Evolutionary conservation across 345 rosid genomes (phyloP).

Genomic region (Eutrema heterophyllum): DNA sequence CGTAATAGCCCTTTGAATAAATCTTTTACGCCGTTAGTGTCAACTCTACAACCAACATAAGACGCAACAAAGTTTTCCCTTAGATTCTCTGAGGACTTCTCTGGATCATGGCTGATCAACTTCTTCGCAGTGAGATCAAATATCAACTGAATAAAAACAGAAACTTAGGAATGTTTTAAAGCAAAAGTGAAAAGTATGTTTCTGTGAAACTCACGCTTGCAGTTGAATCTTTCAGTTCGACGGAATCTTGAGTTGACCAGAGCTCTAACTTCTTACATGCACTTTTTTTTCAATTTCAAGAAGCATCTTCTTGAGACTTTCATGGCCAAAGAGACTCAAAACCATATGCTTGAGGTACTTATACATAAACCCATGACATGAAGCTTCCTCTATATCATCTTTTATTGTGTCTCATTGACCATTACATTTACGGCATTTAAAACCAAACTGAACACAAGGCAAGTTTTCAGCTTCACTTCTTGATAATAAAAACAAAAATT

Average conservation of each 20-base stretch:
- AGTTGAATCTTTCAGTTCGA: constrained; percentile 75
- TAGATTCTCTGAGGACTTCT: constrained; percentile 21
- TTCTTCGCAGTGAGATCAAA: constrained; percentile 23
- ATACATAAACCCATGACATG: constrained; percentile 71
- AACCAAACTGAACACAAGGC: constrained; percentile 38
- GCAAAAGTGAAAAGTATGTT: not conserved
- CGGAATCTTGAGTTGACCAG: constrained; percentile 52
- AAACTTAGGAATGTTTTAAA: not conserved
- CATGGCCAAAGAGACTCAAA: constrained; percentile 75
- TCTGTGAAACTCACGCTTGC: constrained; percentile 54
- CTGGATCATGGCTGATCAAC: constrained; percentile 23
- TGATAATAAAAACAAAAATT: not conserved
- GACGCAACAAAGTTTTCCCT: constrained; percentile 23
- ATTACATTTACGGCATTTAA: constrained; percentile 30
- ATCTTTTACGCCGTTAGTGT: no score
- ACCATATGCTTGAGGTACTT: constrained; percentile 86
- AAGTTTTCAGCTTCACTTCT: constrained; percentile 43
- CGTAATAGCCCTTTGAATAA: no score
- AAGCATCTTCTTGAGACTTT: constrained; percentile 72
- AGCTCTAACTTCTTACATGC: constrained; percentile 44
- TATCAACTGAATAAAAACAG: constrained; percentile 23
- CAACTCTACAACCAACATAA: no score
- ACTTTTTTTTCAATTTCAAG: constrained; percentile 60
- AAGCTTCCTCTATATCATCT: constrained; percentile 25
- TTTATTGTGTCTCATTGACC: constrained; percentile 16